Base-by-base conservation (phyloP, 2,329 filamentous ascomycete species). In the Pseudophaeomoniella oleicola region DNA sequence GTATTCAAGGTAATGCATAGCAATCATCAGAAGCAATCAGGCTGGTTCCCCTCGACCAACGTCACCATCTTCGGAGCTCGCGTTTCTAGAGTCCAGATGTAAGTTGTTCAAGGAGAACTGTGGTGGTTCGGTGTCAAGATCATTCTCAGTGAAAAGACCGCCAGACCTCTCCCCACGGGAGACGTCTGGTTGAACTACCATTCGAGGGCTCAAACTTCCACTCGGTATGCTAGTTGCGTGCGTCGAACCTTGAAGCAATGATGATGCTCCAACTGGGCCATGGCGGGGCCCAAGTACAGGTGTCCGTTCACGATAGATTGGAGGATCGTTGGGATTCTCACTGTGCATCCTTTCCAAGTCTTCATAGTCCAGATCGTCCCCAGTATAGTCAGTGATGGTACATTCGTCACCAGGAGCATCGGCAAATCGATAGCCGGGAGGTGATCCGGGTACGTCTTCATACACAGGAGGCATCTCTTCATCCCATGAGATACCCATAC, bases 401-500 rank as follows among this genome's bases (percentile, higher is more conserved):
- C 22, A 27, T 27, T 27, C 22, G 46, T 67, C 43, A 14, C 41
- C 41, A 39, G 39, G 42, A 14, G 37, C 42, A 37, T 57, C 53
- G 10, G 56, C 47, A 40, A 50, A 56, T 14, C 53, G 63, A 58
- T 87, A 87, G 4, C 66, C 69, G 0, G 88, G 88, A 34, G 88
- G 88, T 49, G 80, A 85, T 2, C 76, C 78, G 1, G 88, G 87
- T 30, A 96, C 86, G 53, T 96, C 85, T 58, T 90, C 81, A 60
- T 98, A 98, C 46, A 92, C 74, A 1, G 88, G 88, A 10, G 88
- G 88, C 51, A 83, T 78, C 64, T 98, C 88, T 59, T 94, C 88
- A 48, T 96, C 88, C 88, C 90, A 98, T 47, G 81, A 84, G 49
- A 98, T 87, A 35, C 88, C 87, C 54, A 94, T 72, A 13, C 88